A percentile compares a stretch with the other conserved stretches of the same genome.
These are phyloP conservation scores for Solanum tacnaense DNA, from an alignment of 257 asterid species.

Conservation along the genomic window DNA sequence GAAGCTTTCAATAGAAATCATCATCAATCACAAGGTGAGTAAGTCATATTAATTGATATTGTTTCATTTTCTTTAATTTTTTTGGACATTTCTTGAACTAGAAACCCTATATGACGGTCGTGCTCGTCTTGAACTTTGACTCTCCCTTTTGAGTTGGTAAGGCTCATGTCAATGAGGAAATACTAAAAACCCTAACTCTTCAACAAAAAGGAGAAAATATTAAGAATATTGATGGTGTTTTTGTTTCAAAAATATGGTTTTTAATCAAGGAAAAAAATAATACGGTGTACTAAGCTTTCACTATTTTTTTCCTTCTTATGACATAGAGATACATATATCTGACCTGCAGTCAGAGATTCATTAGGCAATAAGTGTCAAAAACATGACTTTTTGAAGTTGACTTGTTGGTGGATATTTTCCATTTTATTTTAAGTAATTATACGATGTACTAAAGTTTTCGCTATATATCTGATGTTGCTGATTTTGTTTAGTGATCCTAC, in stretches of 20 bases:
- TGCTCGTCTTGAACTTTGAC: neutral
- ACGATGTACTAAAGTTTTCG: neutral
- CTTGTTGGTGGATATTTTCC: neutral
- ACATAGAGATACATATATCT: too few relatives aligned
- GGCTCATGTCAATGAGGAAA: neutral
- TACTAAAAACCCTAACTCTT: neutral
- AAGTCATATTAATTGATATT: neutral
- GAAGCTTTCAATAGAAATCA: conserved; percentile 39
- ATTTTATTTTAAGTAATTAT: neutral
- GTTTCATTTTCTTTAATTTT: neutral
- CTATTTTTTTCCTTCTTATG: neutral
- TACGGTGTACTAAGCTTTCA: neutral
- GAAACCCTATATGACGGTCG: too few relatives aligned
- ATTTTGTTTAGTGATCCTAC: too few relatives aligned
- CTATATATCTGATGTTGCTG: neutral
- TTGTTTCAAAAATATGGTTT: neutral
- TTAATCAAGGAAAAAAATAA: neutral
- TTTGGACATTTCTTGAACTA: neutral
- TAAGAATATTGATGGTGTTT: neutral
- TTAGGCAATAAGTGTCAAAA: too few relatives aligned
- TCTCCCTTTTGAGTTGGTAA: neutral
- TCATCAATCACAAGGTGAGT: conserved; percentile 35
- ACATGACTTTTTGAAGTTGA: neutral
- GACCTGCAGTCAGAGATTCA: too few relatives aligned
- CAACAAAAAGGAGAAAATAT: neutral